phyloP scores from a whole-genome alignment of 306 rosid species.

The Citrullus amarus region DNA sequence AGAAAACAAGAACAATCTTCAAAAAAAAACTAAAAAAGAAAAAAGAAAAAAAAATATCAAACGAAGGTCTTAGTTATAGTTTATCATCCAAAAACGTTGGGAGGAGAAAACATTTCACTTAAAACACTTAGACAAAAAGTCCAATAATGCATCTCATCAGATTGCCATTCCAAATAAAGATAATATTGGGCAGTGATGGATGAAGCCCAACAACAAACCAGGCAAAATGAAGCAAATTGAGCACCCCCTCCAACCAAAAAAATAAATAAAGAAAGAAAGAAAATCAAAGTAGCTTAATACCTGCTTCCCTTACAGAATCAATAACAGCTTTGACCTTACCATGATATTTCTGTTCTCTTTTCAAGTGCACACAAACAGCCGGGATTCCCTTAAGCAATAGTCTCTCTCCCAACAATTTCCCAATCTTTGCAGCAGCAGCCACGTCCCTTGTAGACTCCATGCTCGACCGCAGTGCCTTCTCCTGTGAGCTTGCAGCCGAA shows the following conservation, averaged over 20 bases:
- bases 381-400: slow-evolving; percentile 60
- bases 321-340: slow-evolving; percentile 82
- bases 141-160: not conserved
- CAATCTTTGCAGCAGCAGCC: slow-evolving; percentile 87
- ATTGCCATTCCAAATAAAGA: not conserved
- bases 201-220: not conserved
- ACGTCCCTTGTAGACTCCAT: slow-evolving; percentile 59
- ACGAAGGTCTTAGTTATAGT: too few species aligned
- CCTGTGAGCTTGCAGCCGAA: slow-evolving; percentile 70
- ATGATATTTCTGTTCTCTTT: slow-evolving; percentile 87
- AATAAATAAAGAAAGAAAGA: not conserved
- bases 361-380: slow-evolving; percentile 63
- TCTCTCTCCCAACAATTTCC: slow-evolving; percentile 68
- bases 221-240: too few species aligned
- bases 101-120: not conserved
- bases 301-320: slow-evolving; percentile 63
- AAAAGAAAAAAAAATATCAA: too few species aligned
- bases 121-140: not conserved
- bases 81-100: too few species aligned
- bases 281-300: slow-evolving; percentile 53
- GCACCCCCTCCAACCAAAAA: too few species aligned
- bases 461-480: slow-evolving; percentile 49
- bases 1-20: too few species aligned
- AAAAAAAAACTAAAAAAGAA: too few species aligned
- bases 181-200: not conserved